Conservation (phyloP, 176 grass and related monocot genomes). For the Triticum urartu region DNA sequence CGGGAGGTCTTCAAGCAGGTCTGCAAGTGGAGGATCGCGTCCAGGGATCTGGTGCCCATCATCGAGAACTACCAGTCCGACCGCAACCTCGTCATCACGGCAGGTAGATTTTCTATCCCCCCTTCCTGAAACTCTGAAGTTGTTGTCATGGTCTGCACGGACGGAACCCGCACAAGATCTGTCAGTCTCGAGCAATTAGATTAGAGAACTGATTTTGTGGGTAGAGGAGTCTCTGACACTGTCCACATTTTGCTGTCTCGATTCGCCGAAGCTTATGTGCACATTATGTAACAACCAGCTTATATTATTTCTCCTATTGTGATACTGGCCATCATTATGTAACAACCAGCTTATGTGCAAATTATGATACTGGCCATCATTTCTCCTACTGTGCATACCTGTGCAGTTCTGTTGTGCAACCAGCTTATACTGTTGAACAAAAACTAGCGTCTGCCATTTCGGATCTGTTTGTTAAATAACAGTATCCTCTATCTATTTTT, state of each 20-base stretch:
- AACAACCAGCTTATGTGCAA: not conserved
- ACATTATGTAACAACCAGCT: not conserved
- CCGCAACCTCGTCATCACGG: no score
- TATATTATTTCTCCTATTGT: not conserved
- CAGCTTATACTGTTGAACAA: not conserved
- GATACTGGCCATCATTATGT: not conserved
- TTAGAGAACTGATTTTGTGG: not conserved
- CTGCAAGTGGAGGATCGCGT: no score
- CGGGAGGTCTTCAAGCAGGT: no score
- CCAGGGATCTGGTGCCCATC: no score
- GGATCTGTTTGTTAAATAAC: not conserved
- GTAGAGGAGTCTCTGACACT: not conserved
- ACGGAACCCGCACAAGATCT: not conserved
- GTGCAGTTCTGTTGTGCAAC: not conserved
- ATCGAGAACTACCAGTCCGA: no score
- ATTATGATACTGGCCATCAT: not conserved
- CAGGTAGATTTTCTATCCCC: no score
- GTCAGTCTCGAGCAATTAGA: not conserved
- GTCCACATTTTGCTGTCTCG: not conserved
- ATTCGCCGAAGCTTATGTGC: not conserved
- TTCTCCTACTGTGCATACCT: not conserved
- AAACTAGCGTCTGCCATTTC: not conserved
- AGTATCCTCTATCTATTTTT: not conserved
- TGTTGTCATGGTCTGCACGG: not conserved
- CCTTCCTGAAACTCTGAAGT: no score